These are phyloP conservation scores for Patellifolia procumbens DNA, from an alignment of 179 eudicot genomes.

Conservation along the genomic window DNA sequence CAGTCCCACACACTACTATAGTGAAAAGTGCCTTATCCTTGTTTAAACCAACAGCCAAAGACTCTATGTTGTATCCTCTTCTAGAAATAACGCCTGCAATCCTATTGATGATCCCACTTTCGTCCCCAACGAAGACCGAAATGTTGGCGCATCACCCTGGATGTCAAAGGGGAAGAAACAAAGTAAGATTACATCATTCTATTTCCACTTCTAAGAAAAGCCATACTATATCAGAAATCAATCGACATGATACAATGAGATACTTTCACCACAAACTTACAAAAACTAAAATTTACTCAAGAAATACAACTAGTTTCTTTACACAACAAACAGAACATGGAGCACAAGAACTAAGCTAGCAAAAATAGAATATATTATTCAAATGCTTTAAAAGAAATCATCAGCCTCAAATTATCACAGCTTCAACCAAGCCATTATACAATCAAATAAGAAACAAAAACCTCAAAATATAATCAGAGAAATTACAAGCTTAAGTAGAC, in stretches of 20 bases:
- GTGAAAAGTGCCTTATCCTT: slow-evolving; percentile 93
- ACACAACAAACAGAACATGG: neutral
- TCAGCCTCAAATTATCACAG: neutral
- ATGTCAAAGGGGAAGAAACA: neutral
- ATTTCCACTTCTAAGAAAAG: neutral
- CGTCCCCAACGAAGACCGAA: slow-evolving; percentile 93
- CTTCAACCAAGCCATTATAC: neutral
- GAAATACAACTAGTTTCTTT: neutral
- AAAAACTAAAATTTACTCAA: slow-evolving; percentile 1
- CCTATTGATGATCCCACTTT: slow-evolving; percentile 88
- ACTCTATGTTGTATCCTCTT: slow-evolving; percentile 91
- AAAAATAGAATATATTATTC: no score
- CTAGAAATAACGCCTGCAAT: slow-evolving; percentile 92
- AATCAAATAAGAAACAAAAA: neutral
- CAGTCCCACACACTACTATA: slow-evolving; percentile 84
- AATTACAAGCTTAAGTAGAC: neutral
- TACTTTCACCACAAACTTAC: neutral
- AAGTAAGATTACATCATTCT: neutral
- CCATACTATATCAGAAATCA: neutral
- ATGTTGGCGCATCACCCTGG: slow-evolving; percentile 80
- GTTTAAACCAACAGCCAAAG: slow-evolving; percentile 92
- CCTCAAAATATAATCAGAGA: neutral
- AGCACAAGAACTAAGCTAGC: no score
- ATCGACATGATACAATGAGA: neutral
- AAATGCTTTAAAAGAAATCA: neutral